Conservation (phyloP, 225 moss, liverwort and hornwort genomes). For the Ulota crispa region DNA sequence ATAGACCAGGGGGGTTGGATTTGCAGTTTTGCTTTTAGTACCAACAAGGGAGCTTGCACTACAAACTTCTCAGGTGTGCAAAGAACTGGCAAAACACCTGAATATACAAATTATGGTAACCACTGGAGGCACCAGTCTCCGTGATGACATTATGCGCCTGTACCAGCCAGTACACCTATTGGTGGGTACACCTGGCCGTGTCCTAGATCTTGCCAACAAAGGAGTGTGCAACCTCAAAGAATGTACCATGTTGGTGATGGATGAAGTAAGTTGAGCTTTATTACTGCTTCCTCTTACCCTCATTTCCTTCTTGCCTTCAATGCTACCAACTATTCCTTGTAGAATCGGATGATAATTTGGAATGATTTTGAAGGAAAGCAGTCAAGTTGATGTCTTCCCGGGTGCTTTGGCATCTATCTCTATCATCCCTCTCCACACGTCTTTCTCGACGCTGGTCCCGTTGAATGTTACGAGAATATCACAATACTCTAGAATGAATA, state of each 20-base stretch:
- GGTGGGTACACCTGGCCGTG: slow-evolving; percentile 66
- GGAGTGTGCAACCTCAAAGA: slow-evolving; percentile 68
- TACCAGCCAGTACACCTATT: slow-evolving; percentile 65
- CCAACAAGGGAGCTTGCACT: slow-evolving; percentile 67
- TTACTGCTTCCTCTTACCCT: not conserved
- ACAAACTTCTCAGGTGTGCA: slow-evolving; percentile 71
- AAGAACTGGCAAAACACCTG: slow-evolving; percentile 64
- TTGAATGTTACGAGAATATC: not conserved
- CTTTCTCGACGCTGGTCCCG: not conserved
- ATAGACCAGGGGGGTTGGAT: slow-evolving; percentile 19
- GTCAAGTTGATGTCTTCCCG: not conserved
- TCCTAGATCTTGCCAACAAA: slow-evolving; percentile 65
- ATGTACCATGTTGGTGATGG: slow-evolving; percentile 72
- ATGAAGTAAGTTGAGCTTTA: slow-evolving; percentile 46
- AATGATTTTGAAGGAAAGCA: not conserved
- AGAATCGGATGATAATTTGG: not conserved
- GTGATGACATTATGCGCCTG: slow-evolving; percentile 66
- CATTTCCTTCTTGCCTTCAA: not conserved
- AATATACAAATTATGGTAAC: slow-evolving; percentile 72
- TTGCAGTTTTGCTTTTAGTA: slow-evolving; percentile 59
- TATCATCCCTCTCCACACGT: not conserved
- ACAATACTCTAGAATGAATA: not conserved
- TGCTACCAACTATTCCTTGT: not conserved
- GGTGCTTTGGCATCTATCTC: not conserved
- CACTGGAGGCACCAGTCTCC: slow-evolving; percentile 64